Evolutionary conservation across 306 rosid genomes (phyloP).

Genomic region (Carpinus viminea): DNA sequence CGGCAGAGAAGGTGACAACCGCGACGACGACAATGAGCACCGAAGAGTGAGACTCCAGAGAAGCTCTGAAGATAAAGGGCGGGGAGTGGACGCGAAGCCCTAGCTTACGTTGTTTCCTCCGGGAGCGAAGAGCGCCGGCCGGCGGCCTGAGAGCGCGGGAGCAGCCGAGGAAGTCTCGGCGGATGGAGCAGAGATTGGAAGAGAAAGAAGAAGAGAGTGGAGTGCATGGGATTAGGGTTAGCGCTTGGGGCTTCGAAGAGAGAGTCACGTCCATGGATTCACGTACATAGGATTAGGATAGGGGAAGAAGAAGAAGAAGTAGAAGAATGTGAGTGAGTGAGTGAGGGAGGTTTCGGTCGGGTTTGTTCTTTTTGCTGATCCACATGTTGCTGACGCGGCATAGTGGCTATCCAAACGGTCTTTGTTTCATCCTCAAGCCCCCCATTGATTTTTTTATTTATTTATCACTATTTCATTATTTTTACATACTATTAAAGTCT

Average conservation of each 20-base stretch:
- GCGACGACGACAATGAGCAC: constrained; percentile 47
- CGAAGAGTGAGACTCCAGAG: constrained; percentile 52
- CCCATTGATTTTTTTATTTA: not conserved
- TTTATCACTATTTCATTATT: not conserved
- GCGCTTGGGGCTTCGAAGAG: constrained; percentile 44
- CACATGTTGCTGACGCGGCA: constrained; percentile 32
- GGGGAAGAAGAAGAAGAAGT: constrained; percentile 31
- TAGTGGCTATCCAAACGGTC: constrained; percentile 6
- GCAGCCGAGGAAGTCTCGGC: constrained; percentile 58
- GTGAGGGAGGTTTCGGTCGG: not conserved
- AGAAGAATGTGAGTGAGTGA: constrained; percentile 14
- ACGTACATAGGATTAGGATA: constrained; percentile 9
- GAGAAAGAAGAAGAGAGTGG: constrained; percentile 28
- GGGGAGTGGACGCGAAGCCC: constrained; percentile 43
- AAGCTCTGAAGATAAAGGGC: constrained; percentile 54
- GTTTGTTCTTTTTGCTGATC: constrained; percentile 18
- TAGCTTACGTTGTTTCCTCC: constrained; percentile 15
- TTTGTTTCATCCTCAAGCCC: constrained; percentile 22
- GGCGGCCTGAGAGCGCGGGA: constrained; percentile 52
- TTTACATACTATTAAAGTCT: too few species aligned
- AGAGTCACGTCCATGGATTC: constrained; percentile 61
- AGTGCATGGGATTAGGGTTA: constrained; percentile 39
- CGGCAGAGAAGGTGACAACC: constrained; percentile 67
- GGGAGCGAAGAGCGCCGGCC: constrained; percentile 37
- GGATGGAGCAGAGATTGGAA: constrained; percentile 42